Conservation (phyloP, 139 green algal genomes). For the Tetraselmis chui region DNA sequence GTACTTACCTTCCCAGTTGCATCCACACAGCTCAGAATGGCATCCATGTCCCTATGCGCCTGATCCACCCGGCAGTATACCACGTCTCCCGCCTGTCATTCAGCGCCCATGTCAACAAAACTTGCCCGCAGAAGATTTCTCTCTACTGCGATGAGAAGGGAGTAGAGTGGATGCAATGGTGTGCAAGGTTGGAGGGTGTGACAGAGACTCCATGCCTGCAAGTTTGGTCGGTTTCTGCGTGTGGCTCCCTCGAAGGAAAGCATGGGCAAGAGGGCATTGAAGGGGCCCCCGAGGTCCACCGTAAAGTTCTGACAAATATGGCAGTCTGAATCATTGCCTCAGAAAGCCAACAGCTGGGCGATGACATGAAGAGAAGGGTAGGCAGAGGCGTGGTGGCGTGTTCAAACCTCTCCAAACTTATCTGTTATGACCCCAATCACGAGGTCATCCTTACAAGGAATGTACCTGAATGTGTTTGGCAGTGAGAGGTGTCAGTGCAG, state of each 20-base stretch:
- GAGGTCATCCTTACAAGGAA: constrained; percentile 54
- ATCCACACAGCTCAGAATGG: constrained; percentile 63
- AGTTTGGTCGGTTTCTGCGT: constrained; percentile 65
- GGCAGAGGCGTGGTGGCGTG: background rate
- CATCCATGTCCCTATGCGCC: constrained; percentile 55
- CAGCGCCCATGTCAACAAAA: too few relatives aligned
- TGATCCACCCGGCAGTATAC: constrained; percentile 64
- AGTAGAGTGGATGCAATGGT: too few relatives aligned
- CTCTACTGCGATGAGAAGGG: too few relatives aligned
- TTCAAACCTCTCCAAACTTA: constrained; percentile 50
- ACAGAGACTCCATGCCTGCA: constrained; percentile 39
- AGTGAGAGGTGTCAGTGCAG: background rate
- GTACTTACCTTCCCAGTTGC: constrained; percentile 39
- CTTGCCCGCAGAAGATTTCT: too few relatives aligned
- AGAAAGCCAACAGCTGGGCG: background rate
- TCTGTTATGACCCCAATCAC: constrained; percentile 68
- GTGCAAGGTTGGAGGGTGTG: too few relatives aligned
- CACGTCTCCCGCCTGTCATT: constrained; percentile 43
- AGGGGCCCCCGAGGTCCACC: constrained; percentile 72
- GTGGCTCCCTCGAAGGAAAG: constrained; percentile 80
- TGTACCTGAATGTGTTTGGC: constrained; percentile 60
- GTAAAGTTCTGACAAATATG: constrained; percentile 41
- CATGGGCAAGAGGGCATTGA: constrained; percentile 56
- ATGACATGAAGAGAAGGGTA: background rate
- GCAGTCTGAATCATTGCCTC: background rate